Base-by-base conservation (phyloP, 2,329 filamentous ascomycete genomes). In the Sporothrix variecibatus region DNA sequence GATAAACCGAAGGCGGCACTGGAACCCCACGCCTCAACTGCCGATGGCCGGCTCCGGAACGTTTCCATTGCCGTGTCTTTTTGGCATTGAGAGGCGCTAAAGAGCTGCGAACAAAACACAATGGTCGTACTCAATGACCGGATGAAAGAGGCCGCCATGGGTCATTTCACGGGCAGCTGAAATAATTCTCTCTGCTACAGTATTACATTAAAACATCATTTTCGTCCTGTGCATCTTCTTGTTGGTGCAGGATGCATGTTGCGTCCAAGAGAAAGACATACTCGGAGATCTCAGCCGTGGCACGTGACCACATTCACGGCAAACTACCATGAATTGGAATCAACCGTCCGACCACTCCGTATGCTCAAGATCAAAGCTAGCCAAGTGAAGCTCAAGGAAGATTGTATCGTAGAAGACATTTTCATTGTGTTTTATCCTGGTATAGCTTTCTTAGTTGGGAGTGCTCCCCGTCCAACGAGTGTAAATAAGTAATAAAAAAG, bases 21-120 rank as follows among this genome's bases (percentile, higher is more conserved):
- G 40, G 34, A 60, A 53, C 67, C 67, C 67, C 67, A 70, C 67
- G 49, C 31, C n/a, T 20, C 67, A 70, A 70, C 67, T 70, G 67
- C 67, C 67, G 67, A 70, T 15, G 46, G 8, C 56, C 49, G 67
- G 67, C 5, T 51, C 31, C 67, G 67, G 67, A 56, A 17, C 67
- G 28, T 34, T 56, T 40, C 67, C 49, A 70, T 70, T 70, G 67
- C 67, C 67, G 67, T 70, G 67, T 7, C n/a, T n/a, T 34, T 68
- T 51, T 31, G 28, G 43, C 11, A 31, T 2, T 7, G 20, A 34
- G 5, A 12, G 20, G 49, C 49, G 67, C 65, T 51, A 68, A 28
- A 17, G 8, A 43, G 26, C 12, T 49, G 23, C 9, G 64, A 60
- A 68, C 38, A 31, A 46, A 51, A 51, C 38, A 51, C 23, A 51